phyloP scores from a whole-genome alignment of 2,329 filamentous ascomycete species.

The Apiospora malaysiana region DNA sequence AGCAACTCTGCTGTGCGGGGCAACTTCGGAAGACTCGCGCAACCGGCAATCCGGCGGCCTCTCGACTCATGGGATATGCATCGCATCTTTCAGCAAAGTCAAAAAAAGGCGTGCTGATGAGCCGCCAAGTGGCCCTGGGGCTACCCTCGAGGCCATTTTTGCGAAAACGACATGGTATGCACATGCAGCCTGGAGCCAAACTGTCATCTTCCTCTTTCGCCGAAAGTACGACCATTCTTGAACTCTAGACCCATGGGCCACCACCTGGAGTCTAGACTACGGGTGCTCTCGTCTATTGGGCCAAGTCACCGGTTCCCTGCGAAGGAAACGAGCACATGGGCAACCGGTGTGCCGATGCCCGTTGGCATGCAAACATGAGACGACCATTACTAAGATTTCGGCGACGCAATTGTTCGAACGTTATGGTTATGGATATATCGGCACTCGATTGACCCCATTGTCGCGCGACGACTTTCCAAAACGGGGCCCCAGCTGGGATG shows the following conservation, averaged over 20 bases:
- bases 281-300: background rate
- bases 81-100: background rate
- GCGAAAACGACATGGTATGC: background rate
- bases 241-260: background rate
- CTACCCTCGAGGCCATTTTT: background rate
- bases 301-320: background rate
- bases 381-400: constrained; percentile 14
- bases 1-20: background rate
- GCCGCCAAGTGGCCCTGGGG: background rate
- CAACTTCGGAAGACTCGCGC: constrained; percentile 1
- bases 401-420: background rate
- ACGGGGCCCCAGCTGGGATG: constrained; percentile 17
- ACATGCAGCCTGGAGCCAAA: background rate
- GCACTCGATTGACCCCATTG: constrained; percentile 12
- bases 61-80: background rate
- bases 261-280: background rate
- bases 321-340: background rate
- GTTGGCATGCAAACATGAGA: background rate
- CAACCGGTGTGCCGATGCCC: constrained; percentile 1
- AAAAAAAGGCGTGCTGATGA: constrained; percentile 4
- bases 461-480: constrained; percentile 6
- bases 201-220: background rate
- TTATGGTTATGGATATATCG: constrained; percentile 17
- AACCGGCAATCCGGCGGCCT: background rate
- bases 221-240: background rate